Conservation (phyloP, 148 eudicot species). For the Rhododendron williamsianum region DNA sequence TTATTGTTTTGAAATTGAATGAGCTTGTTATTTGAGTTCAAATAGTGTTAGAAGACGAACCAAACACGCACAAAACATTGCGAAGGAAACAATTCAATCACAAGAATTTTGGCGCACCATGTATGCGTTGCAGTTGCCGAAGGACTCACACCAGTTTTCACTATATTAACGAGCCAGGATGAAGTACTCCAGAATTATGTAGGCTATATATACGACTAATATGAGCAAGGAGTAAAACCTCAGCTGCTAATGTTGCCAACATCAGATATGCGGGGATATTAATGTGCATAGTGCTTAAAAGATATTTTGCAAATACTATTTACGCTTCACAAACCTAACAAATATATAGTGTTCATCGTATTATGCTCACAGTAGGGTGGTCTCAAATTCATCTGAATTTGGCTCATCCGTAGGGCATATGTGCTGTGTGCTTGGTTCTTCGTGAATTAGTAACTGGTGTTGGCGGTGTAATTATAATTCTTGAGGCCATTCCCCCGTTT, state of each 20-base stretch:
- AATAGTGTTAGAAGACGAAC: not conserved
- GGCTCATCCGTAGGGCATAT: not conserved
- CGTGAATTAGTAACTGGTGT: not conserved
- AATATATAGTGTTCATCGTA: not conserved
- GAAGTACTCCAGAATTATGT: not conserved
- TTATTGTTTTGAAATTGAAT: not conserved
- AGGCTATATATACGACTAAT: not conserved
- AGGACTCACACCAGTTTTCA: not conserved
- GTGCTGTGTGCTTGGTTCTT: not conserved
- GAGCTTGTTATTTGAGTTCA: not conserved
- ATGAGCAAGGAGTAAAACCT: not conserved
- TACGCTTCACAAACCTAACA: not conserved
- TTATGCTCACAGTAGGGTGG: too few species aligned
- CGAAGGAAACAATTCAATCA: not conserved
- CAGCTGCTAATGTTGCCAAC: not conserved
- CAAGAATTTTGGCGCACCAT: not conserved
- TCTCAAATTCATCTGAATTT: not conserved
- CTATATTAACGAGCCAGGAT: not conserved
- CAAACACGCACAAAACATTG: not conserved
- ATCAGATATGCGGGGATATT: not conserved
- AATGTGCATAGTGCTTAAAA: not conserved
- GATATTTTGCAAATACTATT: not conserved
- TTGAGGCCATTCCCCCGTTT: not conserved
- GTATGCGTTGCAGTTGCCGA: not conserved
- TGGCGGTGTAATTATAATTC: not conserved